These are phyloP conservation scores for Erodium moschatum DNA, from an alignment of 441 rosid species.

Conservation along the genomic window DNA sequence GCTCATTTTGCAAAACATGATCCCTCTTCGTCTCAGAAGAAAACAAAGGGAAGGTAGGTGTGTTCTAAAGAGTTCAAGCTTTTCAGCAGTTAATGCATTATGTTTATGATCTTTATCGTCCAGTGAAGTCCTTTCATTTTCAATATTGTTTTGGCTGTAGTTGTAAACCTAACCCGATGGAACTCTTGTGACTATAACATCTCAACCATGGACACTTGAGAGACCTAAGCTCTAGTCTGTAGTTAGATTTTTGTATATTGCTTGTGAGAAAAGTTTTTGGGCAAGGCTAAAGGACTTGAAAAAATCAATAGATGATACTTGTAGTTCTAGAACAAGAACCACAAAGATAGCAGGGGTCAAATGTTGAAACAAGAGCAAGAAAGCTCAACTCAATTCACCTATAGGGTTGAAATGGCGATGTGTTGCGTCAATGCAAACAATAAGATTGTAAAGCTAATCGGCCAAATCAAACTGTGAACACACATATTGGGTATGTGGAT, in stretches of 20 bases:
- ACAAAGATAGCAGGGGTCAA: too few species aligned
- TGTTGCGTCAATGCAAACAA: background rate
- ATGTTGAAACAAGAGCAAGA: too few species aligned
- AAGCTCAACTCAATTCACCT: too few species aligned
- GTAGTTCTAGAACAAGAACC: background rate
- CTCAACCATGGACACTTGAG: background rate
- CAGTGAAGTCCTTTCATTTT: background rate
- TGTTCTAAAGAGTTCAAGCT: background rate
- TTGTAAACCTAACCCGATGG: background rate
- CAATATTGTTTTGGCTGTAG: background rate
- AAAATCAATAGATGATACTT: background rate
- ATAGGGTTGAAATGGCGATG: background rate
- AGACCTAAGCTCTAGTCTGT: background rate
- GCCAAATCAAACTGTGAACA: background rate
- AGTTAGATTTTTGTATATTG: background rate
- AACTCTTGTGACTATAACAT: background rate
- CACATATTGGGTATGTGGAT: background rate
- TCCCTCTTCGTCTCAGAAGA: slow-evolving; percentile 62
- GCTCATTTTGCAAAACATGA: slow-evolving; percentile 92
- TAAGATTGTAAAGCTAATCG: background rate
- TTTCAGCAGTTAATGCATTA: background rate
- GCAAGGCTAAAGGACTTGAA: background rate
- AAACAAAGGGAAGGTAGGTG: slow-evolving; percentile 74
- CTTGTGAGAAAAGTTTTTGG: background rate
- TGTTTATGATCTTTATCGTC: background rate